Evolutionary conservation across 768 basidiomycete species (phyloP).

Genomic region (Thelephora aurantiotincta): DNA sequence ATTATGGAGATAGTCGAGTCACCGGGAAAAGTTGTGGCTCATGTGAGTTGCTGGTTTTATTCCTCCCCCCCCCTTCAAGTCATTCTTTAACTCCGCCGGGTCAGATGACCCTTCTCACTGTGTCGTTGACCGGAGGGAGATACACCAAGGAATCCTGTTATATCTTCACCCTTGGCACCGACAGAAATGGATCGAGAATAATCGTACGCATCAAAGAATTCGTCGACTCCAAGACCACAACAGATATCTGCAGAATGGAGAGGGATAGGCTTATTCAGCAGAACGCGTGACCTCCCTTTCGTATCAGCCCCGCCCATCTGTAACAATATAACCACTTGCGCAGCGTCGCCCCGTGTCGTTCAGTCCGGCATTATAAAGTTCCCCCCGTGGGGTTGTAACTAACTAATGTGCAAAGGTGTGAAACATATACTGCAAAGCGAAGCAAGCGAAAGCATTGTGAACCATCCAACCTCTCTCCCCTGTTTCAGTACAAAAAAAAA

Average conservation of each 20-base stretch:
- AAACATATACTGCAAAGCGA: background rate
- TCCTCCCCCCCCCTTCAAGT: too few species aligned
- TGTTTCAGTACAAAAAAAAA: background rate
- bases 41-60: too few species aligned
- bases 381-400: background rate
- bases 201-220: background rate
- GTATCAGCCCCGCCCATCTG: background rate
- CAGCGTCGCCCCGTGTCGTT: background rate
- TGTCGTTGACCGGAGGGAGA: background rate
- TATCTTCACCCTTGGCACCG: background rate
- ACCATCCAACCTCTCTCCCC: background rate
- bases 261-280: background rate
- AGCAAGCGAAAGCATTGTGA: background rate
- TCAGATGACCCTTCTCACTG: background rate
- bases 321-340: background rate
- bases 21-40: too few species aligned
- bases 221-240: background rate
- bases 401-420: background rate
- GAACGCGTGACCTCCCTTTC: background rate
- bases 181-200: background rate
- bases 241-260: background rate
- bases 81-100: too few species aligned
- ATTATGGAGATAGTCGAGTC: too few species aligned
- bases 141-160: background rate
- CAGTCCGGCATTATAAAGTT: background rate